Evolutionary conservation across 441 rosid genomes (phyloP).

Genomic region (Dalechampia spathulata): DNA sequence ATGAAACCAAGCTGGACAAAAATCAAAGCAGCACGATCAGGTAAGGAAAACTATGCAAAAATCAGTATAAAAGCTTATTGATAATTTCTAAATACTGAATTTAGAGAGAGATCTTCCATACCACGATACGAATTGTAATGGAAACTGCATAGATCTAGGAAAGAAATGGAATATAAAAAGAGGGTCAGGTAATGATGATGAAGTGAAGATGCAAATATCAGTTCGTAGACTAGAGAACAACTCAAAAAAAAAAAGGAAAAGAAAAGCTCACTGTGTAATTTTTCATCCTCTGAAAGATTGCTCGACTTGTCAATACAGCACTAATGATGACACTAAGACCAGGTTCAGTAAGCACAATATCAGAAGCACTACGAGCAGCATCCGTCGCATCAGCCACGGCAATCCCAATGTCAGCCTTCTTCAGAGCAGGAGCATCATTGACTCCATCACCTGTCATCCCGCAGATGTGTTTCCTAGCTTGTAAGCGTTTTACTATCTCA

Average conservation of each 20-base stretch:
- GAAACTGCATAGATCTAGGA: too few relatives aligned
- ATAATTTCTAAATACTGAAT: background rate
- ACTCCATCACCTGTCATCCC: conserved; percentile 99
- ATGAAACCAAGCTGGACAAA: conserved; percentile 73
- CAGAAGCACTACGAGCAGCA: conserved; percentile 97
- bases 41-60: too few relatives aligned
- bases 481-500: conserved; percentile 89
- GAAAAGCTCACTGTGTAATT: conserved; percentile 65
- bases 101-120: conserved; percentile 24
- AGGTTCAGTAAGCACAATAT: conserved; percentile 92
- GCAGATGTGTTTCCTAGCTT: conserved; percentile 93
- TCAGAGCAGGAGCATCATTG: conserved; percentile 97
- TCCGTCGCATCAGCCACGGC: conserved; percentile 99
- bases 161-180: too few relatives aligned
- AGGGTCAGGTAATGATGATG: conserved; percentile 7
- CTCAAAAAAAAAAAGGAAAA: too few relatives aligned
- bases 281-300: conserved; percentile 97
- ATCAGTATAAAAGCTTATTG: background rate
- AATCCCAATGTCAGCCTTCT: conserved; percentile 98
- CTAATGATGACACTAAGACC: conserved; percentile 98
- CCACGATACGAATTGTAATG: conserved; percentile 95
- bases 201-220: background rate
- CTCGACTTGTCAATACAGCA: conserved; percentile 94
- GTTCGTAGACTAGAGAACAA: background rate
- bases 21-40: background rate